Evolutionary conservation across 2,329 filamentous ascomycete species (phyloP), one percentile per base, ranked within the genome.

Genomic region (Trichophyton verrucosum): DNA sequence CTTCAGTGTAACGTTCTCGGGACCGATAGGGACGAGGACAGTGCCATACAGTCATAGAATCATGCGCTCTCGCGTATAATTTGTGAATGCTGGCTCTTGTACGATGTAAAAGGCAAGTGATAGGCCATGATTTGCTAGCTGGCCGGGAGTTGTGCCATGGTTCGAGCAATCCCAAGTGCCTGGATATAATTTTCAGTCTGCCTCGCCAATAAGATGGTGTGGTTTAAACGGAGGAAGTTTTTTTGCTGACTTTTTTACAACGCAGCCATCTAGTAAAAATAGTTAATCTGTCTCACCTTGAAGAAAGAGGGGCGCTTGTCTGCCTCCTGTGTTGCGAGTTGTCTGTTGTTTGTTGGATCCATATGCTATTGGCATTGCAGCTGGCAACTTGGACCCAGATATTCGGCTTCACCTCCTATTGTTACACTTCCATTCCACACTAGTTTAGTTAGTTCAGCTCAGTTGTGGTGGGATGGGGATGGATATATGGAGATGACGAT

Each of bases 331-430:
- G 44, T 47, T 47, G 44, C 22, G 11, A 38, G 51, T 55, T 55
- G 51, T 55, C 33, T 55, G 51, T 20, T 55, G 51, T 55, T 36
- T 55, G 51, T 55, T 33, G 51, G 30, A n/a, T 20, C 51, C 51
- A 55, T 55, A 36, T 55, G 51, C 51, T 36, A 36, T 33, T 55
- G 13, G 51, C 51, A 33, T 55, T 36, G 24, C 51, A 36, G 51
- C 51, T 55, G 51, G 51, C 27, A 55, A 36, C 51, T 55, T 55
- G 51, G 51, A 36, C 33, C 51, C 51, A 55, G 51, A 55, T 36
- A 55, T 55, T 55, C 51, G 51, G 51, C 51, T 36, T 55, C 51
- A 55, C 51, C 51, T 36, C 51, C 27, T 55, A 55, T 55, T 33
- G 51, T 55, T 55, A 55, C 51, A 55, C 51, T 55, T 55, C 51